Base-by-base conservation (phyloP, 1,284 basidiomycete species). In the Cutaneotrichosporon daszewskae region DNA sequence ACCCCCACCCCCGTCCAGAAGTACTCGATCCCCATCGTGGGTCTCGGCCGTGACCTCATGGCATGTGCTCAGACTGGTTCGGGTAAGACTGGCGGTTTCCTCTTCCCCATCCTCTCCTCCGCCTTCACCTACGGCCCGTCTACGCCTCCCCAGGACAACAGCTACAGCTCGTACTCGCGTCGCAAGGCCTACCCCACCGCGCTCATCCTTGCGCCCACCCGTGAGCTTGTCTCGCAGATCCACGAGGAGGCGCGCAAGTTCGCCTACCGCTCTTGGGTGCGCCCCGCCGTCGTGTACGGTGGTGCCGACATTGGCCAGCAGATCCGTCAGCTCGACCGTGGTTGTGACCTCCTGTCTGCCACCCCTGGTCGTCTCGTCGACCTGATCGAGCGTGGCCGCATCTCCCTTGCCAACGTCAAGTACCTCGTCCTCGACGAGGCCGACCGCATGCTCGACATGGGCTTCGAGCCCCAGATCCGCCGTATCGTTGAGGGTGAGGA, bases 371-470 rank as follows among this genome's bases (percentile, higher is more conserved):
- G 94, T 75, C 84, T 98, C 39, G 92, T 97, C 59, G 94, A 99
- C 75, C 77, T 98, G 55, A 96, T 99, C 59, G 94, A 99, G 75
- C 87, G 95, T 64, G 94, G 94, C 29, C 83, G 88, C 51, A 97
- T 99, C 77, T 89, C 85, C 66, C 80, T 99, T 48, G 82, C 87
- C 61, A 97, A 97, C 75, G 85, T 99, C 73, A 85, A 88, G 61
- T 98, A 95, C 75, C 84, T 99, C 42, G 95, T 98, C 26, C 85
- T 99, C 47, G 95, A 99, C 65, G 95, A 99, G 76, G 95, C 94
- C 51, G 95, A 99, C 76, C 87, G 94, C 66, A 99, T 99, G 94
- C 81, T 99, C 62, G 94, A 99, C 77, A 99, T 99, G 94, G 94
- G 94, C 86, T 99, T 99, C 79, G 94, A 99, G 75, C 95, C 95